A percentile compares a stretch with the other conserved stretches of the same genome.
These are phyloP conservation scores for Mycena alexandri DNA, from an alignment of 768 basidiomycete species.

Conservation along the genomic window DNA sequence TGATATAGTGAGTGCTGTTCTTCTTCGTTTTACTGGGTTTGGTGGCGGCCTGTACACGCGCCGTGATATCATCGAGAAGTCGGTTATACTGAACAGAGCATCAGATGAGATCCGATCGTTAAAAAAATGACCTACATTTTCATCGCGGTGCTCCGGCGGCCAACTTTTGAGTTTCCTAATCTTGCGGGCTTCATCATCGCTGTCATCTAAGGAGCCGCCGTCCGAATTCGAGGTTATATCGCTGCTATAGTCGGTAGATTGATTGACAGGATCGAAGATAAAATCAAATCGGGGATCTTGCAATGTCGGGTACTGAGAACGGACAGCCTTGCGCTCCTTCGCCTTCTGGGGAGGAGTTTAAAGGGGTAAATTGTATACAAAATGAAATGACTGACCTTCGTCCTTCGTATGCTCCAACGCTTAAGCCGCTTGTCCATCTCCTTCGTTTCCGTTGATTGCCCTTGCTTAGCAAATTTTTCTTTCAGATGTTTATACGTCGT, in stretches of 20 bases:
- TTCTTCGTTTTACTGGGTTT: background rate
- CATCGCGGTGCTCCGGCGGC: background rate
- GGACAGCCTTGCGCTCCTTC: background rate
- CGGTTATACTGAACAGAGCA: no score
- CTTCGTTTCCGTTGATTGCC: background rate
- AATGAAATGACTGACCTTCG: background rate
- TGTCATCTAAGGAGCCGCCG: background rate
- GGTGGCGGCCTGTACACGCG: no score
- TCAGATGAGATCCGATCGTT: no score
- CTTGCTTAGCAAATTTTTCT: background rate
- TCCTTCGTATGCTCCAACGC: background rate
- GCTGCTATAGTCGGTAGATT: slow-evolving; percentile 4
- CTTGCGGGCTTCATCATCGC: background rate
- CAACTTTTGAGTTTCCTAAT: background rate
- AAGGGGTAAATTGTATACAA: background rate
- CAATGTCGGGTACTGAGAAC: background rate
- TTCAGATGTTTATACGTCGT: slow-evolving; percentile 12
- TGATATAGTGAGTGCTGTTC: no score
- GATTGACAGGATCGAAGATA: background rate
- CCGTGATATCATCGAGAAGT: no score
- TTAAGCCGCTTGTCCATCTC: background rate
- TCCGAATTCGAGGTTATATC: background rate
- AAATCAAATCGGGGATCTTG: background rate
- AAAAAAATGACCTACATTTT: background rate
- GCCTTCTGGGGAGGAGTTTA: background rate